Evolutionary conservation across 2,329 filamentous ascomycete species (phyloP), one percentile per base, ranked within the genome.

Genomic region (Chaetothyriales sp.): DNA sequence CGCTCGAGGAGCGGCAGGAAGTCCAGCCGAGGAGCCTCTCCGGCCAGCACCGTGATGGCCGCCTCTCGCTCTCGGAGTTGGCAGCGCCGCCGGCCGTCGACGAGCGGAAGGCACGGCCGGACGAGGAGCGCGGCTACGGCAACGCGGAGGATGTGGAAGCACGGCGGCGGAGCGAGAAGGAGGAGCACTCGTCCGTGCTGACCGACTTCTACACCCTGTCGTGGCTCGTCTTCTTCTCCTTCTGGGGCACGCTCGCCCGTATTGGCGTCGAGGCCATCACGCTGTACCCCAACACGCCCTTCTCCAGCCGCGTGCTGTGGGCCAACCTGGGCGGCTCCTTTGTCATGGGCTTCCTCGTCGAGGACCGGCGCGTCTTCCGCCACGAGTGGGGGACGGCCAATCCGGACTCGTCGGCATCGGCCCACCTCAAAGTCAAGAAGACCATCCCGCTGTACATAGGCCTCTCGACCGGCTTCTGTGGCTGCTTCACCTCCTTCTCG

Each of bases 141-240:
- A 95, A 76, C 69, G 87, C 94, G 37, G 90, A 90, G 68, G 95
- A 90, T 15, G 73, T 73, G 43, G 89, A 95, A 65, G 95, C 73
- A 70, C 92, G 87, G 40, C 80, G 72, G 63, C 80, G 82, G 48
- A 67, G 57, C 18, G 76, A 76, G 29, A 78, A 66, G 50, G 64
- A n/a, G 28, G 15, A 46, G 5, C 20, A 28, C 25, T 20, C 43
- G 18, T 18, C 43, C 9, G 18, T 29, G 7, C 9, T 51, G 25
- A 43, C 44, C 7, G 50, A 51, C 20, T 18, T 54, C 4, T 54
- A 50, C 66, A 86, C 80, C 1, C 63, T 87, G 50, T 86, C 84
- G 0, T 85, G 90, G 65, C 77, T 94, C n/a, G 73, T 90, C 51
- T 73, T 94, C 60, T 94, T 94, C 66, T 81, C 88, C 19, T 75